Conservation (phyloP, 2,329 filamentous ascomycete genomes). For the Ophiocordyceps robertsii region DNA sequence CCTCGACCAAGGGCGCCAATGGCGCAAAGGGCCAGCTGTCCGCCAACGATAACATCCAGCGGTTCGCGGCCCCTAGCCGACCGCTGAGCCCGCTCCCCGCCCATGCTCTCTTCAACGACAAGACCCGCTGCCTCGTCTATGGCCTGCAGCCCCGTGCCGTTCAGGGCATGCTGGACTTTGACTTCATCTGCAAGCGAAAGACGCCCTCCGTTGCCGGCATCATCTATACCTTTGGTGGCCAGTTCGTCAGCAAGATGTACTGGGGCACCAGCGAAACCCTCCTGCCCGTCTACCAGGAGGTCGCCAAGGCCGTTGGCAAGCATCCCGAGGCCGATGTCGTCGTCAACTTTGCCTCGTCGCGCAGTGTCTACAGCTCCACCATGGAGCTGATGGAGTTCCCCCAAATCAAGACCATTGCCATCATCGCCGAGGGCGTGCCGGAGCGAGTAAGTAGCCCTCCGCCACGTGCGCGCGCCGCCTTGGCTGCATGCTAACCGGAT, state of each 20-base stretch:
- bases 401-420: constrained; percentile 97
- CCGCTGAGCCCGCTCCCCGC: constrained; percentile 77
- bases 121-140: constrained; percentile 99
- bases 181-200: constrained; percentile 99
- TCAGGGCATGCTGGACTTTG: constrained; percentile 94
- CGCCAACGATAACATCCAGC: constrained; percentile 97
- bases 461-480: neutral
- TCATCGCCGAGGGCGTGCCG: constrained; percentile 98
- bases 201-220: constrained; percentile 96
- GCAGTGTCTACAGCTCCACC: constrained; percentile 96
- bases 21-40: constrained; percentile 43
- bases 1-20: constrained; percentile 34
- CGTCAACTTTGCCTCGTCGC: constrained; percentile 98
- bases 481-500: neutral
- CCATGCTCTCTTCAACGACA: constrained; percentile 94
- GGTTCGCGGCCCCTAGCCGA: constrained; percentile 85
- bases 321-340: constrained; percentile 94
- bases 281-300: constrained; percentile 93
- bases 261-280: constrained; percentile 99
- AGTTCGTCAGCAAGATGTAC: constrained; percentile 99
- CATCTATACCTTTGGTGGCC: constrained; percentile 99
- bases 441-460: constrained; percentile 60
- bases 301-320: constrained; percentile 86
- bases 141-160: constrained; percentile 92
- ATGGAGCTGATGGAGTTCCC: constrained; percentile 97